Percentiles rank a stretch among this genome's conserved stretches.
phyloP scores from a whole-genome alignment of 768 basidiomycete genomes.

The Lactarius akahatsu region DNA sequence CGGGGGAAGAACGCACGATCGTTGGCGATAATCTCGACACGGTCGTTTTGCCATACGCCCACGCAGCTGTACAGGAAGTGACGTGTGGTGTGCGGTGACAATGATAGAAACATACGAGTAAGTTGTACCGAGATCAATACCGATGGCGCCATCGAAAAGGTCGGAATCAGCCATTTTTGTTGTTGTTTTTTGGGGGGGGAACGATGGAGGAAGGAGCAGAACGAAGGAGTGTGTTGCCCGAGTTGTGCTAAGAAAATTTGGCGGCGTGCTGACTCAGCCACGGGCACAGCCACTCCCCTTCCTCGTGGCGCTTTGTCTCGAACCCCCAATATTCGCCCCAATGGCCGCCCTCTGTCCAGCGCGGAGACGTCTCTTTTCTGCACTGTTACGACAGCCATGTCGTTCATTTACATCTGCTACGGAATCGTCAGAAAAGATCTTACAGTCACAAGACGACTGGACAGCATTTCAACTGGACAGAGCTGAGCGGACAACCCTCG shows the following conservation, averaged over 20 bases:
- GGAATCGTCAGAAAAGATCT: constrained; percentile 14
- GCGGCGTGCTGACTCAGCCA: constrained; percentile 11
- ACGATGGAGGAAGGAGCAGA: constrained; percentile 32
- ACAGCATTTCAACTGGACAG: constrained; percentile 57
- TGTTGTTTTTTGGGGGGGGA: constrained; percentile 32
- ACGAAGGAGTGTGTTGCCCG: constrained; percentile 34
- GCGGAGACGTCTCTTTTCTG: constrained; percentile 12
- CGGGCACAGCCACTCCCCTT: neutral
- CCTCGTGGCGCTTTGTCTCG: constrained; percentile 2
- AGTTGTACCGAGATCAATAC: constrained; percentile 96
- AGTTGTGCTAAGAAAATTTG: constrained; percentile 24
- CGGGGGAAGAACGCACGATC: constrained; percentile 62
- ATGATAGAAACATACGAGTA: constrained; percentile 68
- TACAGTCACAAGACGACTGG: constrained; percentile 64
- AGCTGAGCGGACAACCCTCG: constrained; percentile 52
- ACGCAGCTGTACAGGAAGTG: constrained; percentile 66
- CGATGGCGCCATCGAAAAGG: constrained; percentile 93
- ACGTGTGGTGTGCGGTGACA: constrained; percentile 28
- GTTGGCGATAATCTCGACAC: constrained; percentile 98
- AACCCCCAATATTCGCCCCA: constrained; percentile 1
- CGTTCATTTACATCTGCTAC: constrained; percentile 26
- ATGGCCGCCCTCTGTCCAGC: constrained; percentile 31
- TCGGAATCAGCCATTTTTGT: constrained; percentile 69
- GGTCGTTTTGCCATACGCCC: constrained; percentile 99
- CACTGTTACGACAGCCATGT: constrained; percentile 2